Percentiles rank a stretch among this genome's conserved stretches.
Evolutionary conservation across 306 rosid genomes (phyloP).

Genomic region (Quercus agrifolia): DNA sequence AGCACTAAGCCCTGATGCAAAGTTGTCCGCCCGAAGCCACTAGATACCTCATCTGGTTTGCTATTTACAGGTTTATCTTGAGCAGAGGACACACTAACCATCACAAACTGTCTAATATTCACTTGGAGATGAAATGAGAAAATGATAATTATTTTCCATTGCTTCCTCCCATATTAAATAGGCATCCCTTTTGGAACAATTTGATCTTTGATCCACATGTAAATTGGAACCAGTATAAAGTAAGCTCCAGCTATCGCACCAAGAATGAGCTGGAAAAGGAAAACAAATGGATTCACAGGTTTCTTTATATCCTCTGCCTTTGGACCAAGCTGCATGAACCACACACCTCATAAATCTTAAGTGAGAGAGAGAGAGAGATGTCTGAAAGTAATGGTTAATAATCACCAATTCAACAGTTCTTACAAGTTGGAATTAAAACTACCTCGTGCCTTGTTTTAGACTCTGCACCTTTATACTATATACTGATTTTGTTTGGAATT

Average conservation of each 20-base stretch:
- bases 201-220: conserved; percentile 88
- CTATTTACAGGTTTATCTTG: not conserved
- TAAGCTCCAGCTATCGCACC: conserved; percentile 71
- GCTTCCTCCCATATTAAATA: conserved; percentile 36
- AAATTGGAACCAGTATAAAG: conserved; percentile 66
- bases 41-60: not conserved
- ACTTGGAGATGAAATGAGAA: not conserved
- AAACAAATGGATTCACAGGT: conserved; percentile 61
- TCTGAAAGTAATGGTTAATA: not conserved
- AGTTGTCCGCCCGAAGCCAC: not conserved
- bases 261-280: conserved; percentile 58
- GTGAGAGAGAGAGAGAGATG: not conserved
- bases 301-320: conserved; percentile 66
- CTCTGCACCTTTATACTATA: not conserved
- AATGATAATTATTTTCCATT: not conserved
- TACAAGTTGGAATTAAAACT: not conserved
- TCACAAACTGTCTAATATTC: not conserved
- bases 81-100: not conserved
- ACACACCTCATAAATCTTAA: conserved; percentile 1
- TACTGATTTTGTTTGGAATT: not conserved
- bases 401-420: not conserved
- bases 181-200: conserved; percentile 73
- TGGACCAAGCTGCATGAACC: conserved; percentile 73
- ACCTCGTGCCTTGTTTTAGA: not conserved
- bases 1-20: not conserved